Percentiles rank a stretch among this genome's conserved stretches.
Evolutionary conservation across 2,329 filamentous ascomycete genomes (phyloP).

Genomic region (Aureobasidium sp.): DNA sequence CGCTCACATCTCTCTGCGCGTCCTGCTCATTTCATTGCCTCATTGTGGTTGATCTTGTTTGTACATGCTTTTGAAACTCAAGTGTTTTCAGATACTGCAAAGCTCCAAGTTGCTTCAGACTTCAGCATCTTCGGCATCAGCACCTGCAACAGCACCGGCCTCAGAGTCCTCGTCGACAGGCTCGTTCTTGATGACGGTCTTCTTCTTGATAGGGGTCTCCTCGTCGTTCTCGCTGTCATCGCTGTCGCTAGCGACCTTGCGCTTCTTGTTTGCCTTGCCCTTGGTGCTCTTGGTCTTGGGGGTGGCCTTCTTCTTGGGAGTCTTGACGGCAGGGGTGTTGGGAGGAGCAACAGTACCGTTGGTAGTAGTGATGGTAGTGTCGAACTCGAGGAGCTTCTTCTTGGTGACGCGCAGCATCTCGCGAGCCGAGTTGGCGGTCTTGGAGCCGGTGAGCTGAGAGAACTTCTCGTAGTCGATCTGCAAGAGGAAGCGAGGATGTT

Average conservation of each 20-base stretch:
- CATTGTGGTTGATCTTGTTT: neutral
- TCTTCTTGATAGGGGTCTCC: neutral
- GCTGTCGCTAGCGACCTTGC: slow-evolving; percentile 2
- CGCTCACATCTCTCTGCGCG: neutral
- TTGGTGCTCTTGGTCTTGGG: slow-evolving; percentile 1
- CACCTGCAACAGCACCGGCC: neutral
- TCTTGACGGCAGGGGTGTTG: neutral
- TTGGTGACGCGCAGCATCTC: slow-evolving; percentile 28
- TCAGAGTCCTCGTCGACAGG: neutral
- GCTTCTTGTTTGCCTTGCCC: slow-evolving; percentile 6
- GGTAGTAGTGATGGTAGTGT: neutral
- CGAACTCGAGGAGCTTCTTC: slow-evolving; percentile 21
- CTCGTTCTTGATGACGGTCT: slow-evolving; percentile 1
- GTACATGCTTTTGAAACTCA: neutral
- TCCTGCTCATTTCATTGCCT: neutral
- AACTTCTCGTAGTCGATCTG: slow-evolving; percentile 28
- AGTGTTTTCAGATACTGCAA: neutral
- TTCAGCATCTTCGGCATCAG: neutral
- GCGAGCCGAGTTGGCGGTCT: slow-evolving; percentile 20
- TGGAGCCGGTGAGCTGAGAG: slow-evolving; percentile 21
- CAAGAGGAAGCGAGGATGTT: neutral
- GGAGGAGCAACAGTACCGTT: neutral
- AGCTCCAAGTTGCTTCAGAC: neutral
- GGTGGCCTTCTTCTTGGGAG: neutral
- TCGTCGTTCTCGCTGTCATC: neutral